Base-by-base conservation (phyloP, 2,329 filamentous ascomycete genomes). In the Thielaviopsis musarum region DNA sequence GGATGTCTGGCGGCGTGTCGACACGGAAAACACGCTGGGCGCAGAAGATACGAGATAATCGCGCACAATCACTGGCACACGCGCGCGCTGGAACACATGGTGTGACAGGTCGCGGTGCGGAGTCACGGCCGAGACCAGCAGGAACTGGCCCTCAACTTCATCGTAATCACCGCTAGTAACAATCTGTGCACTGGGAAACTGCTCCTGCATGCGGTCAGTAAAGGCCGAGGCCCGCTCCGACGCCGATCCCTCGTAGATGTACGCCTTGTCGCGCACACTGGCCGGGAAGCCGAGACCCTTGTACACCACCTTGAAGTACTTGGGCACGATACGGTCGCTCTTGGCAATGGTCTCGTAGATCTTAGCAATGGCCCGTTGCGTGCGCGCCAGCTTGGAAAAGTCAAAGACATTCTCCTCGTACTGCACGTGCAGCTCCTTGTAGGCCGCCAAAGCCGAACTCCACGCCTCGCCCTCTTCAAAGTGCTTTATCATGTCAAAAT, bases 381-480 rank as follows among this genome's bases (percentile, higher is more conserved):
- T 87, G 62, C 91, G 81, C 0, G 93, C 91, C 24, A 98, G 78
- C 72, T 98, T 96, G 38, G 85, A 78, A 66, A 95, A 96, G 71
- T 98, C 93, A 69, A 91, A 95, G 0, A 87, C 74, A 62, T 90
- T 95, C 64, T 79, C 82, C 72, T 95, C 90, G 68, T 97, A 98
- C 70, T 97, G 90, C n/a, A 76, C 72, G 54, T 91, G 87, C 57
- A 98, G 82, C 71, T 98, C 91, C 68, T 87, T 87, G 71, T 98
- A 97, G 2, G 88, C 88, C 5, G 83, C 79, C 51, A 98, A 74
- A 1, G 91, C 91, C 69, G 88, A 88, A 66, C 87, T 86, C 91
- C 91, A 97, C 0, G 89, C 89, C 68, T 89, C 85, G n/a, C 90
- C 91, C 62, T 94, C 89, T 68, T 97, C 91, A 64, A 93, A 96